phyloP scores from a whole-genome alignment of 805 yeast genomes.

The Babjeviella inositovora region DNA sequence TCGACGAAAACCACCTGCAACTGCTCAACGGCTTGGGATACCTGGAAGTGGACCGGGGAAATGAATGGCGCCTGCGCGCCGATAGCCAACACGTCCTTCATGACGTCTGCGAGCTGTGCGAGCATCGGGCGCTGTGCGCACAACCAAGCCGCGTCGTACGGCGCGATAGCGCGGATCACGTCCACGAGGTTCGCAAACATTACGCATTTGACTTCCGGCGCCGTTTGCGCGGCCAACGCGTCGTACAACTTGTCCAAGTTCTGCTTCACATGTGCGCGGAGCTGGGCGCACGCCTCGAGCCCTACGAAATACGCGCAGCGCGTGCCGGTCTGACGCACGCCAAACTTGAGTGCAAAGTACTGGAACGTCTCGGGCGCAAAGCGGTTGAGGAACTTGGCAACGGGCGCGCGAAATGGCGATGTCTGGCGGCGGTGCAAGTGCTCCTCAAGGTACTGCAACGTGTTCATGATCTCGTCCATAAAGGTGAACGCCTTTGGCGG shows the following conservation, averaged over 20 bases:
- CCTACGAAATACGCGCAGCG: constrained; percentile 53
- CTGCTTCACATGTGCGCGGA: constrained; percentile 38
- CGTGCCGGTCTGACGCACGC: constrained; percentile 46
- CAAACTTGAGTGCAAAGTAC: constrained; percentile 52
- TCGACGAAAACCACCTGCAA: constrained; percentile 33
- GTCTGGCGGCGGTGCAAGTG: constrained; percentile 69
- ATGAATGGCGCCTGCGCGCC: constrained; percentile 25
- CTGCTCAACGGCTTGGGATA: constrained; percentile 51
- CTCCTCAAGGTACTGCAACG: constrained; percentile 65
- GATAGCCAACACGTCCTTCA: constrained; percentile 23
- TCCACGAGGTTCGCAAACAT: constrained; percentile 67
- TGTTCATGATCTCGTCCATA: constrained; percentile 70
- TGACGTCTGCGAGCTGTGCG: constrained; percentile 20
- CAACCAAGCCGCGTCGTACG: constrained; percentile 44
- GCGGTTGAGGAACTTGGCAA: constrained; percentile 72
- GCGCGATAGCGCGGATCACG: constrained; percentile 34
- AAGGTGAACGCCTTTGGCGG: constrained; percentile 90
- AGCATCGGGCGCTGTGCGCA: constrained; percentile 27
- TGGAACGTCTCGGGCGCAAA: constrained; percentile 63
- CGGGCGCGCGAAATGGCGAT: constrained; percentile 86
- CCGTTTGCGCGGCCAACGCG: constrained; percentile 28
- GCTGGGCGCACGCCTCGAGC: constrained; percentile 31
- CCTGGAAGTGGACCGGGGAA: constrained; percentile 51
- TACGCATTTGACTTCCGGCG: constrained; percentile 35
- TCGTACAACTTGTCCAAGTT: constrained; percentile 32